Base-by-base conservation (phyloP, 768 basidiomycete genomes). In the Leccinellum albellum region DNA sequence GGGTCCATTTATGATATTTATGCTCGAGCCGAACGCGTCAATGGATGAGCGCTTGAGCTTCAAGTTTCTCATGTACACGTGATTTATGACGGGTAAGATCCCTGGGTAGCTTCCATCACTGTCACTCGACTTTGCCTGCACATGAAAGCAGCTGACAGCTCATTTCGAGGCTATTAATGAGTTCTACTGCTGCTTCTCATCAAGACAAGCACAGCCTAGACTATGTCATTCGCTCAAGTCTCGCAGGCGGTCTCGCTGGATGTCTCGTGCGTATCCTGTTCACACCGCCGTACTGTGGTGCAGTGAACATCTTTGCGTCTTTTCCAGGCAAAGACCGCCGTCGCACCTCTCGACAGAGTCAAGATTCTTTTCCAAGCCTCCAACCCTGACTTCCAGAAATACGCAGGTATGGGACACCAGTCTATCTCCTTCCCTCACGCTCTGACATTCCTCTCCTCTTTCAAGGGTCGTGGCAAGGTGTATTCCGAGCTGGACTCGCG, bases 311-410 rank as follows among this genome's bases (percentile, higher is more conserved):
- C 49, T 60, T 65, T 37, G 58, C 13, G 24, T 47, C 17, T 10
- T 28, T 44, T 40, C 7, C 61, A 96, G 95, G 94, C 94, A 50
- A 96, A 96, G 75, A 93, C 94, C 13, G 88, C 87, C 31, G 91
- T 97, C 45, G 97, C 97, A 20, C 97, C 97, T 4, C 81, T 99
- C 50, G 97, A 99, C 72, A 81, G 97, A 69, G 95, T 99, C 64
- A 99, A 99, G 77, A 99, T 99, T 65, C 86, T 99, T 50, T 97
- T 98, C 69, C 96, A 99, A 72, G 93, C 97, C 1, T 92, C 92
- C 7, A 97, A 96, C 72, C 90, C 91, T 8, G 96, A 98, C 57
- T 99, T 90, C 69, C 82, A 84, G 69, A 91, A 94, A 72, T 98
- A 95, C 75, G 84, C 94, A 56, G 95, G 95, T 92, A 57, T 56